These are phyloP conservation scores for Bidens hawaiensis DNA, from an alignment of 140 eudicot species.

Conservation along the genomic window DNA sequence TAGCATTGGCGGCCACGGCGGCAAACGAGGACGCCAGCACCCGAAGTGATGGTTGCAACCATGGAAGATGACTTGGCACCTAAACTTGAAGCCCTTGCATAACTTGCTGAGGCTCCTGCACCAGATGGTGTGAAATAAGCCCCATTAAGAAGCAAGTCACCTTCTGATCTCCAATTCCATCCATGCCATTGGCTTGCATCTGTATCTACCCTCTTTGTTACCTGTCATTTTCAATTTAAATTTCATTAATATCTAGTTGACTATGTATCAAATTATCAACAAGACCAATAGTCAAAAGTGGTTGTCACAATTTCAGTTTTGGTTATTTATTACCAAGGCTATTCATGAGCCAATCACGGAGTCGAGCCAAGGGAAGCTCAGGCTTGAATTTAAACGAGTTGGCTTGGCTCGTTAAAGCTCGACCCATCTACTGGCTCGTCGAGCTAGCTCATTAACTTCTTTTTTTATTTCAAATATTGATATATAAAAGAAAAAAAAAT, in stretches of 20 bases:
- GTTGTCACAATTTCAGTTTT: not conserved
- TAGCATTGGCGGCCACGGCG: constrained; percentile 69
- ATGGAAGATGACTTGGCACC: constrained; percentile 82
- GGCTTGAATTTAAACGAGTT: not conserved
- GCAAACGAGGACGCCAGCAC: constrained; percentile 68
- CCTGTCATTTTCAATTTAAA: constrained; percentile 35
- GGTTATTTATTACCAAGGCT: not conserved
- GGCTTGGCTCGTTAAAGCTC: too few relatives aligned
- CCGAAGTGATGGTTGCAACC: constrained; percentile 71
- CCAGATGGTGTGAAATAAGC: constrained; percentile 83
- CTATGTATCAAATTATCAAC: constrained; percentile 5
- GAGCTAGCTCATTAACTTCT: too few relatives aligned
- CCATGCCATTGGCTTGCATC: constrained; percentile 51
- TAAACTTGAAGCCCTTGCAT: constrained; percentile 81
- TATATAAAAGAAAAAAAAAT: too few relatives aligned
- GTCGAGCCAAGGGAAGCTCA: too few relatives aligned
- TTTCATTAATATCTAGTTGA: constrained; percentile 17
- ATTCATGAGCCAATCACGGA: too few relatives aligned
- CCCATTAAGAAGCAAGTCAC: constrained; percentile 71
- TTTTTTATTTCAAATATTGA: too few relatives aligned
- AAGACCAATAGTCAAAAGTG: not conserved
- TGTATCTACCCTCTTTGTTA: constrained; percentile 80
- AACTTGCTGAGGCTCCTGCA: constrained; percentile 75
- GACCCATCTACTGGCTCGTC: too few relatives aligned
- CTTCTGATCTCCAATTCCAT: constrained; percentile 94